These are phyloP conservation scores for Fusarium torulosum DNA, from an alignment of 2,329 filamentous ascomycete species.

Conservation along the genomic window DNA sequence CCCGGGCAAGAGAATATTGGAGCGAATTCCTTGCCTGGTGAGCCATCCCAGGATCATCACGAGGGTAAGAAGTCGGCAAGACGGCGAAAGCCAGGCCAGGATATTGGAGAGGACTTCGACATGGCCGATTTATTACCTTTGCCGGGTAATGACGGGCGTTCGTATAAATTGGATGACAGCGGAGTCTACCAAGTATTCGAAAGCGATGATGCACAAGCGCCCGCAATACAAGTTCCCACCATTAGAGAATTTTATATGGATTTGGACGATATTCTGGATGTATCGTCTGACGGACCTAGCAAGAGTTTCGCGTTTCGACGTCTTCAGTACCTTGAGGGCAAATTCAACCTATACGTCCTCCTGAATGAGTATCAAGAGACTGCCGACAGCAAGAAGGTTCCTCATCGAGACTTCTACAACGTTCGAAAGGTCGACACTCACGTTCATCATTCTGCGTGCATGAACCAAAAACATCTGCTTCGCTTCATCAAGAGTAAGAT, in stretches of 20 bases:
- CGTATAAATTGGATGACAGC: slow-evolving; percentile 82
- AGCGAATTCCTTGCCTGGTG: slow-evolving; percentile 16
- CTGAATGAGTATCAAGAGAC: slow-evolving; percentile 98
- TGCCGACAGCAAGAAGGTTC: slow-evolving; percentile 96
- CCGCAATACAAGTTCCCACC: slow-evolving; percentile 87
- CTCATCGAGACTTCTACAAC: slow-evolving; percentile 99
- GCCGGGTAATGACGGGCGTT: slow-evolving; percentile 77
- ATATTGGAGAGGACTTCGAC: slow-evolving; percentile 93
- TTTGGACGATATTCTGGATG: slow-evolving; percentile 83
- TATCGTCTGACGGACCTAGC: slow-evolving; percentile 94
- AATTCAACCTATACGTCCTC: slow-evolving; percentile 93
- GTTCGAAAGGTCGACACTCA: slow-evolving; percentile 98
- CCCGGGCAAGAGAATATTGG: slow-evolving; percentile 38
- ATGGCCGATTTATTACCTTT: slow-evolving; percentile 82
- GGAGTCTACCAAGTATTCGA: slow-evolving; percentile 96
- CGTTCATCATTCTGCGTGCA: slow-evolving; percentile 98
- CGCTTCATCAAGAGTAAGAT: slow-evolving; percentile 99
- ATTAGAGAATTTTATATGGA: slow-evolving; percentile 97
- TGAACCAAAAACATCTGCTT: slow-evolving; percentile 99
- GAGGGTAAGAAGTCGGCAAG: slow-evolving; percentile 63
- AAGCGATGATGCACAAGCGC: slow-evolving; percentile 71
- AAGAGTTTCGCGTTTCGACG: slow-evolving; percentile 98
- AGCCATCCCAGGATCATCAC: slow-evolving; percentile 41
- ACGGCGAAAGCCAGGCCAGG: slow-evolving; percentile 84
- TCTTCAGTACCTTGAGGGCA: slow-evolving; percentile 94